These are phyloP conservation scores for Incumbomyces lentus DNA, from an alignment of 2,329 filamentous ascomycete genomes.

Conservation along the genomic window DNA sequence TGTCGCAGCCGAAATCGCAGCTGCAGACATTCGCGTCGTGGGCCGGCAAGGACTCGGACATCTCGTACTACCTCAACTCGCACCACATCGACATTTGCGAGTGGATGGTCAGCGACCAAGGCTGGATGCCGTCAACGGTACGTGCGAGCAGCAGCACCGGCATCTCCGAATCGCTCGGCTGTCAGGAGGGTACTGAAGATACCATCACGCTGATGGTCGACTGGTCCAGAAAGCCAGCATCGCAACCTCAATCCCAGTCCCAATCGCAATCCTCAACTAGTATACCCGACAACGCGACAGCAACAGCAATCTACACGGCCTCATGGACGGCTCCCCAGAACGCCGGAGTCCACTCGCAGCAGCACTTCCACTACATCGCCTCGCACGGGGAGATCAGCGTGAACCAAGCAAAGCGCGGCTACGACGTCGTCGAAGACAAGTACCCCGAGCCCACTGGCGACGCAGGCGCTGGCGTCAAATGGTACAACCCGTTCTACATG, in stretches of 20 bases:
- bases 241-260: slow-evolving; percentile 40
- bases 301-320: slow-evolving; percentile 83
- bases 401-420: slow-evolving; percentile 88
- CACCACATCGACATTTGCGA: slow-evolving; percentile 91
- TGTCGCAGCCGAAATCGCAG: slow-evolving; percentile 85
- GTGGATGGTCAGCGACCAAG: slow-evolving; percentile 76
- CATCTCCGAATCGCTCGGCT: slow-evolving; percentile 67
- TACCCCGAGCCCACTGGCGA: slow-evolving; percentile 43
- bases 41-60: slow-evolving; percentile 75
- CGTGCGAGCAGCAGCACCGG: slow-evolving; percentile 69
- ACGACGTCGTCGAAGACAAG: slow-evolving; percentile 83
- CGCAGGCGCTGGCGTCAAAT: slow-evolving; percentile 44
- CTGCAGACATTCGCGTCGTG: slow-evolving; percentile 91
- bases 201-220: slow-evolving; percentile 86
- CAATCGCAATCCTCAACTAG: too few relatives aligned
- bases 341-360: slow-evolving; percentile 90
- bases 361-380: slow-evolving; percentile 93
- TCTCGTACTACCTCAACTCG: slow-evolving; percentile 91
- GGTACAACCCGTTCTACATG: slow-evolving; percentile 96
- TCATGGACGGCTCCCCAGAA: slow-evolving; percentile 90
- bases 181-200: slow-evolving; percentile 72
- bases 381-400: slow-evolving; percentile 74
- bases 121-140: slow-evolving; percentile 68
- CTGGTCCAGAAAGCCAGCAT: too few relatives aligned
- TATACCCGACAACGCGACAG: slow-evolving; percentile 54